Evolutionary conservation across 192 early-diverging fungal species (phyloP), one percentile per base, ranked within the genome.

Genomic region (Ramicandelaber brevisporus): DNA sequence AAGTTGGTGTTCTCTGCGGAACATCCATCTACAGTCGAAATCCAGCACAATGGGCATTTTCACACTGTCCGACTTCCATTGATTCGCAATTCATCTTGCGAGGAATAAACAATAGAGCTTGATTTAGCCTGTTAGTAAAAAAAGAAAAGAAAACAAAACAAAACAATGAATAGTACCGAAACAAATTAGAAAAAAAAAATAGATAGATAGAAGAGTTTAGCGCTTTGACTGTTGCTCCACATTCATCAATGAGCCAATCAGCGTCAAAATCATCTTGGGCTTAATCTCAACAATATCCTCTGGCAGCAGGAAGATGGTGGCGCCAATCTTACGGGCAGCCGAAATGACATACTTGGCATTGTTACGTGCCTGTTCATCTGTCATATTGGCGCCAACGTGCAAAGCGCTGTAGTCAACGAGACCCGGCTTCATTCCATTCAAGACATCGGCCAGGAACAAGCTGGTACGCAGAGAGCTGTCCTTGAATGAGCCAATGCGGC

Each of bases 211-310:
- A 3, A 30, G 2, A 2, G 15, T 15, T 46, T 38, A 49, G 19
- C 37, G 38, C n/a, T 15, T 15, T 16, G 37, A 36, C 22, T 51
- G 43, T 15, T 54, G 37, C 38, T 69, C 65, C 29, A 86, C 49
- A 15, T 72, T 77, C 87, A 93, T 93, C 32, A 93, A 52, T 31
- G 74, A 83, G 27, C 87, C 87, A 27, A 93, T 70, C 49, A 93
- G 86, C 12, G 87, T 93, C 39, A 95, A 51, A 30, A 85, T 86
- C 74, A 95, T 83, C 56, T 92, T 92, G 27, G 83, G 67, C 55
- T 86, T 79, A 39, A 89, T 81, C 51, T 95, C 92, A 34, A 89
- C 74, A 52, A 98, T 98, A 60, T 98, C 89, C 62, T 98, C 89
- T 6, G 88, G 89, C 23, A 92, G 61, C 29, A 95, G 65, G 57